phyloP scores from a whole-genome alignment of 1,284 basidiomycete genomes.

The Ceratobasidium sp. region DNA sequence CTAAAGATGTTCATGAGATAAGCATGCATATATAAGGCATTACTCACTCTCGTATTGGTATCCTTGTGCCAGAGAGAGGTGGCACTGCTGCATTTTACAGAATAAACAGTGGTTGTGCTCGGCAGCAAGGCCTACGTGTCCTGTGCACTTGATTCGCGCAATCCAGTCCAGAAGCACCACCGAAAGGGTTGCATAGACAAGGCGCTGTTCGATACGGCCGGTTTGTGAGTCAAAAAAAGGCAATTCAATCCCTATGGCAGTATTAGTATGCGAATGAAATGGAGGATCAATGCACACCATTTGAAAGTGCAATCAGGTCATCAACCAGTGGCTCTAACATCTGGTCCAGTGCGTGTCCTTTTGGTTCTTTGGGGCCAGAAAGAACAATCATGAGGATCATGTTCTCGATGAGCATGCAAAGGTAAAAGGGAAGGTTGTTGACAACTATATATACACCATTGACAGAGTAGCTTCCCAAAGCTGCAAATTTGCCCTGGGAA shows the following conservation, averaged over 20 bases:
- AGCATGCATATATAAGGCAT: not conserved
- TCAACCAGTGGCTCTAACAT: conserved; percentile 25
- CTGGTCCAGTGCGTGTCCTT: conserved; percentile 4
- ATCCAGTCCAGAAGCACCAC: conserved; percentile 6
- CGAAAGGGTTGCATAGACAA: not conserved
- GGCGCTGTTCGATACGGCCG: not conserved
- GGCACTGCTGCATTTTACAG: conserved; percentile 24
- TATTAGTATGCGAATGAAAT: not conserved
- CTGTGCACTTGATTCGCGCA: conserved; percentile 18
- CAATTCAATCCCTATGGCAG: not conserved
- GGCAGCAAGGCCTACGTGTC: not conserved
- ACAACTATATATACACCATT: not conserved
- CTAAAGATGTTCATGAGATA: not conserved
- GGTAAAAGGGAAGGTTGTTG: conserved; percentile 19
- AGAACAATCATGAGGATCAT: conserved; percentile 1
- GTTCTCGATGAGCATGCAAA: conserved; percentile 5
- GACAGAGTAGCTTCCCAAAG: not conserved
- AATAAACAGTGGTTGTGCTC: conserved; percentile 31
- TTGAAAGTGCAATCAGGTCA: conserved; percentile 7
- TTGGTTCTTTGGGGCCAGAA: not conserved
- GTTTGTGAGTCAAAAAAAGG: not conserved
- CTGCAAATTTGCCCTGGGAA: not conserved
- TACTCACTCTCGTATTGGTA: not conserved
- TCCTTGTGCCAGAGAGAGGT: conserved; percentile 1
- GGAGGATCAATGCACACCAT: not conserved